A percentile compares a stretch with the other conserved stretches of the same genome.
Evolutionary conservation across 1,139 yeast species (phyloP).

Genomic region (Saccharomyces hybrid): DNA sequence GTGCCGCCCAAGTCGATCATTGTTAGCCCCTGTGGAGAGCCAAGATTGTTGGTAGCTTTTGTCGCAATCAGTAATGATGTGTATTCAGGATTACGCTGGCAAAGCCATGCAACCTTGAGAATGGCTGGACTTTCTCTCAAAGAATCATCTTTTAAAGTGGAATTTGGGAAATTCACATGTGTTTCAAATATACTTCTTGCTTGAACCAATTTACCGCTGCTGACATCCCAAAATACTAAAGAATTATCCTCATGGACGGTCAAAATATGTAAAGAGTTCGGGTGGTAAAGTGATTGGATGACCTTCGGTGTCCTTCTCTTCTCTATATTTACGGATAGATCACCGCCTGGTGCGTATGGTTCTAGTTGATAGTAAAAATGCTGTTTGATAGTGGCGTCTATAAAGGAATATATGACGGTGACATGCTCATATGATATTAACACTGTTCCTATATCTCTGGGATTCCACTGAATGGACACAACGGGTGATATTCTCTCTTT

Average conservation of each 20-base stretch:
- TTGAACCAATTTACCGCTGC: conserved; percentile 60
- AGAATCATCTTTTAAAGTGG: conserved; percentile 8
- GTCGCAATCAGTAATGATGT: conserved; percentile 70
- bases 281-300: conserved; percentile 71
- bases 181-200: conserved; percentile 67
- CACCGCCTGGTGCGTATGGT: conserved; percentile 56
- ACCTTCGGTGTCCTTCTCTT: conserved; percentile 42
- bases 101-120: conserved; percentile 51
- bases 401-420: conserved; percentile 62
- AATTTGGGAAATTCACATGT: conserved; percentile 50
- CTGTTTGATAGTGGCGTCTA: conserved; percentile 47
- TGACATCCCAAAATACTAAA: conserved; percentile 85
- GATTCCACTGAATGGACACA: conserved; percentile 64
- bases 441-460: conserved; percentile 75
- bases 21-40: conserved; percentile 48
- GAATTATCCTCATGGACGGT: conserved; percentile 78
- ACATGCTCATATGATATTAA: conserved; percentile 64
- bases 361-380: conserved; percentile 52
- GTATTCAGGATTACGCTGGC: conserved; percentile 67
- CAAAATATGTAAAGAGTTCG: conserved; percentile 79
- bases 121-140: conserved; percentile 15
- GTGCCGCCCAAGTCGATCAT: conserved; percentile 75
- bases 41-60: conserved; percentile 37
- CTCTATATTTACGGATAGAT: conserved; percentile 20
- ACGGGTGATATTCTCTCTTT: conserved; percentile 46